Base-by-base conservation (phyloP, 2,329 filamentous ascomycete genomes). In the Fragosphaeria purpurea region DNA sequence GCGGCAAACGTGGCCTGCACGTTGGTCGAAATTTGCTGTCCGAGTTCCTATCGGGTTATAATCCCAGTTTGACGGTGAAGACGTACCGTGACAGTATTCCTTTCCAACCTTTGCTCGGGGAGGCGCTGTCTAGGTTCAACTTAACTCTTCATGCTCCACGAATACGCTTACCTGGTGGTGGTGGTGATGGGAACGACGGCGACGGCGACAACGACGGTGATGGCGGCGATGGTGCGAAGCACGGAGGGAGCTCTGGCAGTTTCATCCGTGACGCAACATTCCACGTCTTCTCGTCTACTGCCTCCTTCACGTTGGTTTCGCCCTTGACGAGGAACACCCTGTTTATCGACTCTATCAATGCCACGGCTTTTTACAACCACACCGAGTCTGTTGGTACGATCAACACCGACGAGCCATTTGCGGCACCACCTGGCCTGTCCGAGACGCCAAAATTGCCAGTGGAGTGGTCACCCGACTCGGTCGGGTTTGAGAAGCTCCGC, bases 201-300 rank as follows among this genome's bases (percentile, higher is more conserved):
- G 62, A 64, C 12, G 63, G 64, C 4, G 59, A 68, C 62, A 67
- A 65, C 30, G 62, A 63, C 10, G 61, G 63, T 7, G 61, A 63
- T 34, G 62, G 63, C 13, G 47, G 47, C 32, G 62, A 64, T 11
- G 63, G 64, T 4, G 59, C 68, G 62, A 67, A 65, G 31, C 62
- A 63, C 10, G 61, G 63, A 7, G 61, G 63, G 35, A 62, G 63
- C 13, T 47, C 47, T 22, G 66, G 69, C 31, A 52, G 47, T 56
- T 96, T 97, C 64, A 88, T 98, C 59, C 79, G 85, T 62, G 83
- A 88, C 59, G 87, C 90, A 9, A 91, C 83, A 6, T 83, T 98
- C 67, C 89, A 97, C 67, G 67, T 97, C 48, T 76, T 93, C 55
- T 86, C 87, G 12, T 95, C 88, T 0, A 89, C 88, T 0, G 91